These are phyloP conservation scores for Neopestalotiopsis sp. DNA, from an alignment of 2,329 filamentous ascomycete species.

Conservation along the genomic window DNA sequence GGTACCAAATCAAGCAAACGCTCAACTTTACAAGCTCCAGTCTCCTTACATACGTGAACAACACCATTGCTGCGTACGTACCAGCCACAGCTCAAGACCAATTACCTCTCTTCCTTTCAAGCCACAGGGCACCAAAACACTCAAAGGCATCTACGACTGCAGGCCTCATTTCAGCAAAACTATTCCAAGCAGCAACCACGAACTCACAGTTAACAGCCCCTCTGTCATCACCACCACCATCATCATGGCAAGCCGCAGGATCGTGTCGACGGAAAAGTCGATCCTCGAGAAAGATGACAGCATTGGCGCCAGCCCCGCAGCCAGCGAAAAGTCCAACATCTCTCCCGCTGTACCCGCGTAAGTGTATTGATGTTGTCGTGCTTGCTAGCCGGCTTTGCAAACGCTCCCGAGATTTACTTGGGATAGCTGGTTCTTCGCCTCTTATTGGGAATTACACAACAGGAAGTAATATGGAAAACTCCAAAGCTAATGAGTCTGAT, in stretches of 20 bases:
- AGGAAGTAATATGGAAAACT: background rate
- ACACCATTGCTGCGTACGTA: background rate
- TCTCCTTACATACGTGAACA: background rate
- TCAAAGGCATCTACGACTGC: background rate
- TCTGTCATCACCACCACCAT: conserved; percentile 6
- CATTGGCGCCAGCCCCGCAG: conserved; percentile 42
- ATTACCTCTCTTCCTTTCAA: background rate
- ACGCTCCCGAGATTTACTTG: too few species aligned
- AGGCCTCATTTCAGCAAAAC: background rate
- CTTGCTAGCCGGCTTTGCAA: too few species aligned
- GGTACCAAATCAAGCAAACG: background rate
- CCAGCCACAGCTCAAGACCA: background rate
- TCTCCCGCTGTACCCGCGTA: conserved; percentile 84
- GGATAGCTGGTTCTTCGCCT: too few species aligned
- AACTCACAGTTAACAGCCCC: background rate
- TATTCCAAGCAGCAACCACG: background rate
- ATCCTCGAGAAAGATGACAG: conserved; percentile 64
- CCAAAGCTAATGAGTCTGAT: conserved; percentile 16
- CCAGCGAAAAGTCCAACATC: conserved; percentile 69
- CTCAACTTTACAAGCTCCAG: background rate
- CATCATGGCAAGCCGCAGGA: conserved; percentile 72
- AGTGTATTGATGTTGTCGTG: conserved; percentile 37
- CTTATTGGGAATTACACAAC: too few species aligned
- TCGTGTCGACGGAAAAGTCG: conserved; percentile 68
- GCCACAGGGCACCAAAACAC: background rate